Percentiles rank a stretch among this genome's conserved stretches.
phyloP scores from a whole-genome alignment of 306 rosid genomes.

The Oemleria cerasiformis region DNA sequence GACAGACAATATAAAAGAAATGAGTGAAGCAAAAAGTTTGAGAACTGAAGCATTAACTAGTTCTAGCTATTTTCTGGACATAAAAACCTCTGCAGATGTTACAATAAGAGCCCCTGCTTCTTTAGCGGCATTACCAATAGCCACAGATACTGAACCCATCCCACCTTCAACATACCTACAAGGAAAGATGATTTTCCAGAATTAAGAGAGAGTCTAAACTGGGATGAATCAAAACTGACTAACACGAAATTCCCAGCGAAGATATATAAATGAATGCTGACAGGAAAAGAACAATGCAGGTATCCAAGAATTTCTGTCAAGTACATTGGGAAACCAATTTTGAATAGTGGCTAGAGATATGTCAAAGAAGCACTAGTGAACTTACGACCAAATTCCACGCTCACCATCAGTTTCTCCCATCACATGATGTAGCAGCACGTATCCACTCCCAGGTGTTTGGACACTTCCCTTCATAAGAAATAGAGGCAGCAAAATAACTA shows the following conservation, averaged over 20 bases:
- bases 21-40: background rate
- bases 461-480: constrained; percentile 59
- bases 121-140: constrained; percentile 70
- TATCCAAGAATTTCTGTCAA: constrained; percentile 7
- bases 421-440: constrained; percentile 92
- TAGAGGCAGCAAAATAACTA: background rate
- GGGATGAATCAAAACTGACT: background rate
- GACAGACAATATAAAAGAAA: background rate
- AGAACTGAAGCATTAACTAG: constrained; percentile 3
- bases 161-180: constrained; percentile 95
- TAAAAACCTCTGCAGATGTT: constrained; percentile 70
- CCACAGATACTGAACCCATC: constrained; percentile 94
- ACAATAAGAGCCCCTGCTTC: constrained; percentile 77
- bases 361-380: constrained; percentile 38
- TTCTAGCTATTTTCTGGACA: constrained; percentile 18
- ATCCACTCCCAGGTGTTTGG: constrained; percentile 94
- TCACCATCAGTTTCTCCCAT: constrained; percentile 98
- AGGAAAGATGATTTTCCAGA: constrained; percentile 16
- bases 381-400: constrained; percentile 95
- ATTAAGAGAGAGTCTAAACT: background rate
- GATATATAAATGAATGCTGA: background rate
- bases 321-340: constrained; percentile 16
- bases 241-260: background rate
- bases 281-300: background rate
- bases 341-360: background rate